Evolutionary conservation across 495 filamentous ascomycete genomes (phyloP).

Genomic region (Rhypophila decipiens): DNA sequence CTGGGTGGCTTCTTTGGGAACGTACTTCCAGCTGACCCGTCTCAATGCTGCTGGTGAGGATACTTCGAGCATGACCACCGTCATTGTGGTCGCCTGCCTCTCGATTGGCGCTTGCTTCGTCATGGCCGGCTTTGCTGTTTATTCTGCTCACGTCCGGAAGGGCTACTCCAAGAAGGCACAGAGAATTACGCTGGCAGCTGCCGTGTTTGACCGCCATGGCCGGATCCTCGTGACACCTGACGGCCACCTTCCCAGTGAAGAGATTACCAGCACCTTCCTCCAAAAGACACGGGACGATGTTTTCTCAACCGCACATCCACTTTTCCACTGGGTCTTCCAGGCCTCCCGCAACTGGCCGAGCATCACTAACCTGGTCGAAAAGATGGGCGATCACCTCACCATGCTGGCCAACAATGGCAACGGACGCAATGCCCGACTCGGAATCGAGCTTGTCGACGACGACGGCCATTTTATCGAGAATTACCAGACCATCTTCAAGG

Average conservation of each 20-base stretch:
- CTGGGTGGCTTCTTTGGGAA: constrained; percentile 74
- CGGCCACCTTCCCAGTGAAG: constrained; percentile 70
- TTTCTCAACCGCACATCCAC: constrained; percentile 68
- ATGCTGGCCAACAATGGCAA: constrained; percentile 20
- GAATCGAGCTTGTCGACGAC: constrained; percentile 30
- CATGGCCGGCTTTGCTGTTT: constrained; percentile 41
- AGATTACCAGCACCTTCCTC: constrained; percentile 73
- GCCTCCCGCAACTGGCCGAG: constrained; percentile 69
- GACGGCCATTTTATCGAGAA: constrained; percentile 48
- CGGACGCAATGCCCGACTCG: constrained; percentile 15
- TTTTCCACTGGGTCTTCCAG: constrained; percentile 83
- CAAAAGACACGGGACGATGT: constrained; percentile 70
- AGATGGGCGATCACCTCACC: constrained; percentile 58
- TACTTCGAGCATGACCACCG: constrained; percentile 49
- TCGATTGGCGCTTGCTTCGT: constrained; percentile 55
- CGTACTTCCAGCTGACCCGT: constrained; percentile 48
- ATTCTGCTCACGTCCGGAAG: constrained; percentile 48
- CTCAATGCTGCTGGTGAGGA: constrained; percentile 22
- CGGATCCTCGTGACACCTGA: constrained; percentile 73
- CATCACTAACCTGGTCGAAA: constrained; percentile 59
- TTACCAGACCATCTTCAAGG: constrained; percentile 75
- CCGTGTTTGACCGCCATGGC: constrained; percentile 68
- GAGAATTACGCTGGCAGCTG: constrained; percentile 70
- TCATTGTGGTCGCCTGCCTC: constrained; percentile 61
- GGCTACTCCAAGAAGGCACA: constrained; percentile 61